phyloP scores from a whole-genome alignment of 768 basidiomycete species.

The Clitopilus passeckerianus region DNA sequence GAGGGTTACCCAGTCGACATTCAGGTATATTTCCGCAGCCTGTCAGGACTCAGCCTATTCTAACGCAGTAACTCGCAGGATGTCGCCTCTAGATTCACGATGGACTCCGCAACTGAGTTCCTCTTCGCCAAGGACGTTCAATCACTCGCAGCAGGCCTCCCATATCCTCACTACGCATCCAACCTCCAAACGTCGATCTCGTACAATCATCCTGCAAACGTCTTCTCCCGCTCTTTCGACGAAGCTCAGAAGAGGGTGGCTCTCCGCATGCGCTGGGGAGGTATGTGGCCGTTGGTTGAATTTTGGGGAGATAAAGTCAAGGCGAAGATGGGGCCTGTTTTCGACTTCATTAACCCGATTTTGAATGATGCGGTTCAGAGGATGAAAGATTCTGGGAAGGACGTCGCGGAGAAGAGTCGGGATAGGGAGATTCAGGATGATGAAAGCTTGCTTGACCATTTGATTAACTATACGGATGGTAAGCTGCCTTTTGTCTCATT shows the following conservation, averaged over 20 bases:
- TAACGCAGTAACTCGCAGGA: constrained; percentile 15
- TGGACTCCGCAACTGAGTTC: constrained; percentile 56
- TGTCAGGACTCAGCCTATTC: no score
- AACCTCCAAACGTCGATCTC: constrained; percentile 30
- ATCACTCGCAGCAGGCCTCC: constrained; percentile 40
- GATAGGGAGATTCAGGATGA: constrained; percentile 27
- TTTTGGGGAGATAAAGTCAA: constrained; percentile 44
- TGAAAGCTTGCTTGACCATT: constrained; percentile 10
- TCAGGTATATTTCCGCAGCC: constrained; percentile 28
- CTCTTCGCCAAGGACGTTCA: constrained; percentile 45
- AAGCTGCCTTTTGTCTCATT: constrained; percentile 1
- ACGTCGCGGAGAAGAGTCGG: constrained; percentile 9
- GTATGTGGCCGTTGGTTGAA: constrained; percentile 49
- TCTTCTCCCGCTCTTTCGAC: constrained; percentile 47
- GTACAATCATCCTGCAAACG: constrained; percentile 34
- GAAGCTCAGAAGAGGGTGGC: constrained; percentile 42
- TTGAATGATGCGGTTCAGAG: constrained; percentile 39
- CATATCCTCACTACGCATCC: constrained; percentile 40
- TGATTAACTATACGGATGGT: constrained; percentile 50
- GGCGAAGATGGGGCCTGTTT: constrained; percentile 40
- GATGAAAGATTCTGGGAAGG: constrained; percentile 19
- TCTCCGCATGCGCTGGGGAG: constrained; percentile 28
- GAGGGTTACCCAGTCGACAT: constrained; percentile 50
- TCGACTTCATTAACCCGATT: constrained; percentile 50
- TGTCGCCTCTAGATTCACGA: constrained; percentile 53